Conservation (phyloP, 2,329 filamentous ascomycete species). For the Gremmenia infestans region DNA sequence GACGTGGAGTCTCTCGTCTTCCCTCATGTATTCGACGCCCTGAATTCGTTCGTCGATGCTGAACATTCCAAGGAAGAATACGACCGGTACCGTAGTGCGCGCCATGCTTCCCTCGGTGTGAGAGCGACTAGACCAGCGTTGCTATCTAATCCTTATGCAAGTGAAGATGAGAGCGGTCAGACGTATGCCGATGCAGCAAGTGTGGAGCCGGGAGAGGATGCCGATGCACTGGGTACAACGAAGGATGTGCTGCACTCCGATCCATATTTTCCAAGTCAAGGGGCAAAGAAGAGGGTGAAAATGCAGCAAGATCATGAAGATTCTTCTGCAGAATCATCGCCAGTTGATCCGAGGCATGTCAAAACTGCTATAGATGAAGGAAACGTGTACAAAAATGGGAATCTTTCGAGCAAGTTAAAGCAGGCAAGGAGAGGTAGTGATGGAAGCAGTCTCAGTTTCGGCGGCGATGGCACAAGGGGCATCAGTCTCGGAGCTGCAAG, state of each 20-base stretch:
- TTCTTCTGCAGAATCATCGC: conserved; percentile 20
- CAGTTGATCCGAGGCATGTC: conserved; percentile 7
- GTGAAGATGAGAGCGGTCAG: conserved; percentile 21
- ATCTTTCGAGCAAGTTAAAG: conserved; percentile 2
- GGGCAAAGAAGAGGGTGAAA: conserved; percentile 15
- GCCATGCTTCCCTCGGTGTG: conserved; percentile 23
- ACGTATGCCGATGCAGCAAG: conserved; percentile 16
- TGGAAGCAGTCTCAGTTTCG: conserved; percentile 26
- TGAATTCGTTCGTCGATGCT: conserved; percentile 64
- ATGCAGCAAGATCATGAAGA: conserved; percentile 17
- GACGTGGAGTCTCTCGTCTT: conserved; percentile 84
- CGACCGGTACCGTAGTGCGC: conserved; percentile 43
- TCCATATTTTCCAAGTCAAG: conserved; percentile 4
- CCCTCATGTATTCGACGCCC: conserved; percentile 78
- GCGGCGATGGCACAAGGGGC: conserved; percentile 16
- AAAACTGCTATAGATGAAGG: conserved; percentile 3
- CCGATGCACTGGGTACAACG: conserved; percentile 4
- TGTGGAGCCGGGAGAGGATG: conserved; percentile 4
- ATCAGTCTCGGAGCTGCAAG: conserved; percentile 25
- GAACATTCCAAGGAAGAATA: conserved; percentile 57
- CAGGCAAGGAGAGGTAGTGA: conserved; percentile 21
- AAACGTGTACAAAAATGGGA: conserved; percentile 4
- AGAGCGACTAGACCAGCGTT: conserved; percentile 11
- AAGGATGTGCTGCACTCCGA: conserved; percentile 1
- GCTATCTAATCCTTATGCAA: conserved; percentile 12